phyloP scores from a whole-genome alignment of 176 grass and related monocot genomes.

The Urochloa ruziziensis region DNA sequence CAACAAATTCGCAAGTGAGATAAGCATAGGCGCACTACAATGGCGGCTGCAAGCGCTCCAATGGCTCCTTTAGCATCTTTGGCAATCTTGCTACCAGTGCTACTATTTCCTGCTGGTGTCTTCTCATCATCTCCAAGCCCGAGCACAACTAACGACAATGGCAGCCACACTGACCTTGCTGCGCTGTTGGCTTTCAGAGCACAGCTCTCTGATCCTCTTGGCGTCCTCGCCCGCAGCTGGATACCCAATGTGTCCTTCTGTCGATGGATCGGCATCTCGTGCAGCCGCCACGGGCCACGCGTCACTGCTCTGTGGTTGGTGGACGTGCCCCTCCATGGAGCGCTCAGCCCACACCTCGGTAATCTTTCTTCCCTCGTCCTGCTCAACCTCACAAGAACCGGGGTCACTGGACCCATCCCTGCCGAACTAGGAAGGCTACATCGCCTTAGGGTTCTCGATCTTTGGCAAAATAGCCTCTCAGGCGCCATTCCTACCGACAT shows the following conservation, averaged over 20 bases:
- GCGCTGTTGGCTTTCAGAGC: background rate
- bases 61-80: background rate
- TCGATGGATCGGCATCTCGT: background rate
- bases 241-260: background rate
- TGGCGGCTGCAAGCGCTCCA: background rate
- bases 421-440: background rate
- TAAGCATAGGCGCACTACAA: background rate
- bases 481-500: background rate
- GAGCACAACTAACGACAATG: background rate
- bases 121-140: background rate
- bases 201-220: background rate
- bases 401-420: background rate
- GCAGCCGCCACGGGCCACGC: background rate
- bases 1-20: too few relatives aligned
- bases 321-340: background rate
- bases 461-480: background rate
- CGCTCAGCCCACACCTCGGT: background rate
- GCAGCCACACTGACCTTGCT: background rate
- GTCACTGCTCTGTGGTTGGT: background rate
- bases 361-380: background rate
- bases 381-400: constrained; percentile 12
- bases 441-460: background rate
- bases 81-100: background rate
- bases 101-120: background rate
- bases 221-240: background rate